These are phyloP conservation scores for Solanum pennellii DNA, from an alignment of 257 asterid genomes.

Conservation along the genomic window DNA sequence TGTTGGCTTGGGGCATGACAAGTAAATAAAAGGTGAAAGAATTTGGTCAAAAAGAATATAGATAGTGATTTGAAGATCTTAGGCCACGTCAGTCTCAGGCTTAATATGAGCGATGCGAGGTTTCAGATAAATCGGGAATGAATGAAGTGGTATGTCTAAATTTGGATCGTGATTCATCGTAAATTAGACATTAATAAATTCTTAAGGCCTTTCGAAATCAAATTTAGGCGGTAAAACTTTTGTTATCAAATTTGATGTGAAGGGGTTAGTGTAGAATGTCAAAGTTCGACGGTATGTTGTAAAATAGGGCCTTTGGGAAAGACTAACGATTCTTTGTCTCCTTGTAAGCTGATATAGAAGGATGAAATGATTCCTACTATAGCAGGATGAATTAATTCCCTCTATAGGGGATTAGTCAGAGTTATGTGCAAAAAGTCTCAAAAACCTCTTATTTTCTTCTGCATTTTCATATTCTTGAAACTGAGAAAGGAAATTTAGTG, in stretches of 20 bases:
- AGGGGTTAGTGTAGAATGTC: background rate
- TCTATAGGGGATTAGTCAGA: background rate
- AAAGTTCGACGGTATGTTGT: background rate
- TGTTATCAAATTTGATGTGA: no score
- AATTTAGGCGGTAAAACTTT: no score
- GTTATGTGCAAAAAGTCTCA: background rate
- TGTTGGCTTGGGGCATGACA: no score
- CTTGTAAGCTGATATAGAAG: background rate
- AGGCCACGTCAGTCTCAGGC: background rate
- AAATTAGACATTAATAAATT: background rate
- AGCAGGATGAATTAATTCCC: no score
- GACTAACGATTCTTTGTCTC: background rate
- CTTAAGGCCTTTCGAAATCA: no score
- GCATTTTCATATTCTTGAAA: background rate
- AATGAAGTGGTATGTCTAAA: background rate
- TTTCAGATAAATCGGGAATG: no score
- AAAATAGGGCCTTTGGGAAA: background rate
- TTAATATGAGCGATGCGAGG: background rate
- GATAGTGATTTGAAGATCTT: background rate
- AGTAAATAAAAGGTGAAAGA: no score
- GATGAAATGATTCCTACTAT: no score
- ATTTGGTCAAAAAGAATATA: background rate
- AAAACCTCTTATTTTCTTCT: background rate
- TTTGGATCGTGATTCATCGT: background rate
- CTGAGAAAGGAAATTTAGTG: background rate